Evolutionary conservation across 1,284 basidiomycete species (phyloP).

Genomic region (Ustilago sp.): DNA sequence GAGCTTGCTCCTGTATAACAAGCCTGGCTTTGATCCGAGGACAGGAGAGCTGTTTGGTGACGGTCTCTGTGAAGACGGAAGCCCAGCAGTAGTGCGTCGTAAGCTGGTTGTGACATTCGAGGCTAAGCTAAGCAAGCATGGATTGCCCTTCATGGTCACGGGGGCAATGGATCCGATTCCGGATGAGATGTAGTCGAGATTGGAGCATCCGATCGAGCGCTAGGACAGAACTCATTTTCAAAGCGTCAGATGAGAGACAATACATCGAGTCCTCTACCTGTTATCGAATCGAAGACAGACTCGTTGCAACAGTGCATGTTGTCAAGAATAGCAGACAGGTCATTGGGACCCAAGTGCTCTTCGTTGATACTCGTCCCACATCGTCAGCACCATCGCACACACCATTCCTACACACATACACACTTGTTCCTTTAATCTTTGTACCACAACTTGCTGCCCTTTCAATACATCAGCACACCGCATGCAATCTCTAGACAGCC

Average conservation of each 20-base stretch:
- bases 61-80: constrained; percentile 29
- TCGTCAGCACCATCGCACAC: too few relatives aligned
- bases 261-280: too few relatives aligned
- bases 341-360: too few relatives aligned
- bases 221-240: too few relatives aligned
- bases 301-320: too few relatives aligned
- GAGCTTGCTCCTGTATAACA: constrained; percentile 38
- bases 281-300: too few relatives aligned
- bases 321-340: too few relatives aligned
- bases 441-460: background rate
- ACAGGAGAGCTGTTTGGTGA: constrained; percentile 42
- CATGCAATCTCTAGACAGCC: too few relatives aligned
- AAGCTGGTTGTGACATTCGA: constrained; percentile 39
- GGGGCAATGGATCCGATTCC: constrained; percentile 28
- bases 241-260: too few relatives aligned
- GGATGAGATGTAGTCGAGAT: constrained; percentile 7
- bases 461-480: too few relatives aligned
- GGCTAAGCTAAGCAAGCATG: constrained; percentile 48
- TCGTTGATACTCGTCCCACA: too few relatives aligned
- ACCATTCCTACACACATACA: too few relatives aligned
- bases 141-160: constrained; percentile 39
- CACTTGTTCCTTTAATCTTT: constrained; percentile 5
- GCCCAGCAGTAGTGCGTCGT: constrained; percentile 13
- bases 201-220: background rate
- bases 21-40: constrained; percentile 37